phyloP scores from a whole-genome alignment of 1,139 yeast species.

The Wickerhamomyces sp. region DNA sequence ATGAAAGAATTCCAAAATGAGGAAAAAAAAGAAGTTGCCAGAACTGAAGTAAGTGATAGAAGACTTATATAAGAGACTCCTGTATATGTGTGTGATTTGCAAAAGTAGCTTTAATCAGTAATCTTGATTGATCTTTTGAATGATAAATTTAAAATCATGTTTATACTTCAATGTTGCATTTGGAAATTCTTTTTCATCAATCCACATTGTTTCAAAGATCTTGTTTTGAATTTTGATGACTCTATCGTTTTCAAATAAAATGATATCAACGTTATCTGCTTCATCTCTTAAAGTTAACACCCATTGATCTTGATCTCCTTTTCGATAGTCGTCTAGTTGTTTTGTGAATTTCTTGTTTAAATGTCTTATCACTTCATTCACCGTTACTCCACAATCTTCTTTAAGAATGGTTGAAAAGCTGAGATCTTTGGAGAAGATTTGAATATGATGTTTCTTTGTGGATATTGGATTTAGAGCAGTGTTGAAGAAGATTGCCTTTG shows the following conservation, averaged over 20 bases:
- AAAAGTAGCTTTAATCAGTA: too few species aligned
- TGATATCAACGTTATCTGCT: conserved; percentile 3
- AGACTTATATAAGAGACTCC: too few species aligned
- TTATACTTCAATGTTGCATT: conserved; percentile 9
- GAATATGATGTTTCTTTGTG: conserved; percentile 10
- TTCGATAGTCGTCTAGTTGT: conserved; percentile 1
- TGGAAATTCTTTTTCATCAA: conserved; percentile 12
- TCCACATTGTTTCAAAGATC: conserved; percentile 12
- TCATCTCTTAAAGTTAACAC: conserved; percentile 8
- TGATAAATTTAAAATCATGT: conserved; percentile 10
- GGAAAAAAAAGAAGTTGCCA: too few species aligned
- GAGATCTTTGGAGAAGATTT: conserved; percentile 8
- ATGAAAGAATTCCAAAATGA: too few species aligned
- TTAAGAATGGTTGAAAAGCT: conserved; percentile 13
- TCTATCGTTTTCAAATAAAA: conserved; percentile 8
- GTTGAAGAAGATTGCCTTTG: conserved; percentile 16
- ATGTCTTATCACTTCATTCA: conserved; percentile 4
- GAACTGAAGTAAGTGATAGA: too few species aligned
- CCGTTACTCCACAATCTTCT: conserved; percentile 12
- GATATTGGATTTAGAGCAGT: conserved; percentile 9
- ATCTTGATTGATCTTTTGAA: conserved; percentile 1
- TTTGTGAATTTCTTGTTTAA: conserved; percentile 6
- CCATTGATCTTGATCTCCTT: conserved; percentile 1
- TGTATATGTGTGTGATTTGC: too few species aligned
- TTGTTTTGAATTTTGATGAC: conserved; percentile 12